phyloP scores from a whole-genome alignment of 768 basidiomycete species.

The Agaricus bisporus region DNA sequence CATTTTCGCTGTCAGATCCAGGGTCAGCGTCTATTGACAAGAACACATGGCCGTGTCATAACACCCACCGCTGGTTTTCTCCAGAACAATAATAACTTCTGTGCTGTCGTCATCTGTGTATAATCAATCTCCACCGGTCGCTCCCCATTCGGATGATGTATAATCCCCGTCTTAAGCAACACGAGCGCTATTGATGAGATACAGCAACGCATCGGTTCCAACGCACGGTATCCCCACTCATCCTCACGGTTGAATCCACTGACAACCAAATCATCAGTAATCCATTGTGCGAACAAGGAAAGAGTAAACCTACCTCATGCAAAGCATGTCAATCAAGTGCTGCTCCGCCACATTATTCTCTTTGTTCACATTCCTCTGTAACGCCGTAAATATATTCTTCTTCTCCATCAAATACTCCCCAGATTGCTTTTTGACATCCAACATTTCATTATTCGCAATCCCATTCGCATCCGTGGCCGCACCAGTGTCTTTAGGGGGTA shows the following conservation, averaged over 20 bases:
- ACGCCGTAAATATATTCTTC: constrained; percentile 91
- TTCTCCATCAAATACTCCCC: constrained; percentile 86
- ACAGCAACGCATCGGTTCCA: constrained; percentile 94
- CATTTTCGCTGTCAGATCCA: constrained; percentile 72
- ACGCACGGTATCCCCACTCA: constrained; percentile 94
- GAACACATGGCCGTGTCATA: constrained; percentile 1
- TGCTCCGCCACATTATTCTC: constrained; percentile 99
- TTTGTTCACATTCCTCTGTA: constrained; percentile 98
- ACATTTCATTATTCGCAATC: constrained; percentile 69
- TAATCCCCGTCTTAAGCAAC: constrained; percentile 93
- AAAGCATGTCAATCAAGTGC: constrained; percentile 99
- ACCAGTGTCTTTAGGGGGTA: constrained; percentile 65
- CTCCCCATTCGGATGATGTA: constrained; percentile 64
- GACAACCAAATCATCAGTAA: constrained; percentile 10
- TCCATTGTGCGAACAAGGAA: constrained; percentile 3
- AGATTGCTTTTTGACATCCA: constrained; percentile 79
- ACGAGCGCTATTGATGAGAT: constrained; percentile 98
- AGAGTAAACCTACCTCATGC: constrained; percentile 75
- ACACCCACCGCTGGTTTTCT: constrained; percentile 97
- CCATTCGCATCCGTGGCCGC: constrained; percentile 73
- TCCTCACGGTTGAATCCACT: constrained; percentile 98
- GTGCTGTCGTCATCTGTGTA: constrained; percentile 93
- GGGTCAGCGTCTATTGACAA: not conserved
- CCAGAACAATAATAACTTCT: constrained; percentile 97
- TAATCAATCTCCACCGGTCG: constrained; percentile 80